Base-by-base conservation (phyloP, 2,329 filamentous ascomycete species). In the Aspergillus sp. region DNA sequence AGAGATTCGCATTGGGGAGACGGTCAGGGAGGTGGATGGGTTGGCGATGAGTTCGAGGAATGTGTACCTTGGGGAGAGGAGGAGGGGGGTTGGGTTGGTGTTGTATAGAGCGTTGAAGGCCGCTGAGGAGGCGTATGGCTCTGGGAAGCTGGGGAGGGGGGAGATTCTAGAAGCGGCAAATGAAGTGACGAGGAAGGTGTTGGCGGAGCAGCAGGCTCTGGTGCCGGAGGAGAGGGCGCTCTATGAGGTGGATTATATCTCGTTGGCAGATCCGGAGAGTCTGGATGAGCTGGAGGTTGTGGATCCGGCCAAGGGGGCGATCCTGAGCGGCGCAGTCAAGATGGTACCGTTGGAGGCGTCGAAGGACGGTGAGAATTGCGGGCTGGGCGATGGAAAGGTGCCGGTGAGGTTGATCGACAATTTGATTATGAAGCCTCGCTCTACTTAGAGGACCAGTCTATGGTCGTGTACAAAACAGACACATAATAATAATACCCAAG, bases 351-450 rank as follows among this genome's bases (percentile, higher is more conserved):
- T 96, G 1, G 90, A 96, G 71, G 82, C 85, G 54, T 82, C 88
- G 0, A 82, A 81, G 52, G 78, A 85, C 6, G 90, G 84, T 0
- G 93, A 98, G 74, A 87, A 92, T 65, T 75, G 81, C 29, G 85
- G 85, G 4, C 75, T 93, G 26, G 92, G 92, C 3, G 86, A 85
- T 57, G 88, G 87, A 3, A 88, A 89, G 1, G 90, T 91, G 16
- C 74, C 87, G 1, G 95, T 99, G 52, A 84, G 95, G 62, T 79
- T 99, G 75, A 97, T 99, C 73, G 95, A 99, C 72, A 99, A 99
- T 71, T 88, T 98, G 65, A 88, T 96, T 56, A 73, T 94, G 36
- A 78, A 82, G 66, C 71, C 77, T 52, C 67, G 56, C 26, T 29
- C 26, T 49, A 45, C 54, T 45, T 71, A 52, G 26, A 1, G 26